Conservation (phyloP, 148 eudicot species). For the Fagopyrum esculentum region DNA sequence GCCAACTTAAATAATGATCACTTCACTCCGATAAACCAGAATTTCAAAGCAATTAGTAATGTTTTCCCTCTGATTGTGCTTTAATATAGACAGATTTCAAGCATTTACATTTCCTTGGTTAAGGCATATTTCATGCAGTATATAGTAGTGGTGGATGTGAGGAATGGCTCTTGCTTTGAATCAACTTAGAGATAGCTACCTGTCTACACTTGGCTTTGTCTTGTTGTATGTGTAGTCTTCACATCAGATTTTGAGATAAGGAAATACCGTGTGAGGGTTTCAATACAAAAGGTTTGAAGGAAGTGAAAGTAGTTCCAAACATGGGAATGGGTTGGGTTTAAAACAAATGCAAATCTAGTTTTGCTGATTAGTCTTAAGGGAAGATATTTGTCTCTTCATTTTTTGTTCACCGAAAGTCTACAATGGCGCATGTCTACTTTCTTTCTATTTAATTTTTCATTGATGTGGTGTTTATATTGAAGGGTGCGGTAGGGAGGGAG, state of each 20-base stretch:
- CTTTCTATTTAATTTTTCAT: not conserved
- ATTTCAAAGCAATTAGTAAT: not conserved
- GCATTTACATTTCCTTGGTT: not conserved
- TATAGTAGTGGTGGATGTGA: no score
- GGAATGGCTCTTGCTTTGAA: not conserved
- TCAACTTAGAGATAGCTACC: not conserved
- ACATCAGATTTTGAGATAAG: not conserved
- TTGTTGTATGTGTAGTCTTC: not conserved
- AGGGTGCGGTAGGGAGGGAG: not conserved
- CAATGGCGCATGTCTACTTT: not conserved
- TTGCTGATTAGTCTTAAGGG: not conserved
- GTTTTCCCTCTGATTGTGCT: not conserved
- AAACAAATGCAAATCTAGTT: not conserved
- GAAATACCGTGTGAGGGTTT: not conserved
- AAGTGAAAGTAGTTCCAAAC: not conserved
- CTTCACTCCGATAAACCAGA: not conserved
- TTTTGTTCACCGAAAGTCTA: not conserved
- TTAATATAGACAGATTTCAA: not conserved
- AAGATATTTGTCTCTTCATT: not conserved
- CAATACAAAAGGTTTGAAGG: constrained; percentile 3
- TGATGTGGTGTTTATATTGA: not conserved
- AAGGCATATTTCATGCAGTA: not conserved
- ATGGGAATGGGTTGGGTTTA: not conserved
- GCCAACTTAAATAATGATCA: not conserved
- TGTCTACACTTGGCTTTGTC: not conserved